Base-by-base conservation (phyloP, 2,329 filamentous ascomycete species). In the Trichoderma sp. region DNA sequence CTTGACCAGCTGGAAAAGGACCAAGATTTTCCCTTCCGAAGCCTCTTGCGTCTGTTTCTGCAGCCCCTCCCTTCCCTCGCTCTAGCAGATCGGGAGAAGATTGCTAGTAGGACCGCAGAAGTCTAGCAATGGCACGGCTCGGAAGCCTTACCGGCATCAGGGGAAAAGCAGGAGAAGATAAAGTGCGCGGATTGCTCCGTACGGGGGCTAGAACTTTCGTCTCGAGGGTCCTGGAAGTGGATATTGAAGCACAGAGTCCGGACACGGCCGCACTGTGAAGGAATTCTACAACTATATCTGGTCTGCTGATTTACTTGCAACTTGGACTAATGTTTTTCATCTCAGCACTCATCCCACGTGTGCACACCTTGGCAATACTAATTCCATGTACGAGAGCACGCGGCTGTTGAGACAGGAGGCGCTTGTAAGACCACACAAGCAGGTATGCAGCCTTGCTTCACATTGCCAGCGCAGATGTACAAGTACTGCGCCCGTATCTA, bases 81-180 rank as follows among this genome's bases (percentile, higher is more conserved):
- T 66, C 56, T 61, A 61, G 56, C 56, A 60, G 43, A 26, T 14
- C 53, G 36, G 60, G 63, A 39, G 28, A 9, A 67, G 14, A 61
- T 39, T 61, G 21, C 32, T 66, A 58, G 28, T 12, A 63, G 21
- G 21, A 21, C 53, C 34, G 57, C 70, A 67, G 18, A 57, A 26
- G 70, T 34, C 30, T 61, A 61, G 21, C 62, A 26, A 60, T 61
- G 53, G 51, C 56, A 71, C 62, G 70, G 70, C 53, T 71, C 63
- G 70, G 70, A 62, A 67, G 39, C 70, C 34, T 65, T 67, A 21
- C 70, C 70, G 70, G 53, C 56, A 57, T 28, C 47, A 65, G 62
- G 32, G 51, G 51, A 57, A 34, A 39, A 53, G 14, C n/a, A 63
- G 14, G 57, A 60, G 9, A 30, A 51, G 61, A 43, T n/a, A 26